A percentile compares a stretch with the other conserved stretches of the same genome.
Evolutionary conservation across 2,329 filamentous ascomycete species (phyloP).

Genomic region (Pezicula radicicola): DNA sequence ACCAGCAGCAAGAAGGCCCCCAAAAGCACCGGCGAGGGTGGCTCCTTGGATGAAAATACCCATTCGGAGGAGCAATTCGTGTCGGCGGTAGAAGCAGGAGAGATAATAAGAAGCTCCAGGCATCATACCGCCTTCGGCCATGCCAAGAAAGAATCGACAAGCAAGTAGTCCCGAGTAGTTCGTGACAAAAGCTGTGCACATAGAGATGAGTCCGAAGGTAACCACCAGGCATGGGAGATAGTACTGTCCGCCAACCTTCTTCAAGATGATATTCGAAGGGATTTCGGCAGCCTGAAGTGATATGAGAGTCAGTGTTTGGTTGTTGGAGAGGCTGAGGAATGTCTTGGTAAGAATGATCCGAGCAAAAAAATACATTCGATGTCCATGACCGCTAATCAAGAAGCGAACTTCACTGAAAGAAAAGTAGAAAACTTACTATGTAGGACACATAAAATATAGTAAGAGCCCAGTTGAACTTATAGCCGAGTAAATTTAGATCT

Average conservation of each 20-base stretch:
- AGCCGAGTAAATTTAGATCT: constrained; percentile 15
- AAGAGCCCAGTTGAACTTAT: constrained; percentile 15
- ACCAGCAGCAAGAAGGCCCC: constrained; percentile 52
- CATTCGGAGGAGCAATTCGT: constrained; percentile 52
- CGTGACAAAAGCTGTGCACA: constrained; percentile 15
- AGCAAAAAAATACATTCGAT: no score
- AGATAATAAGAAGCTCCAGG: constrained; percentile 49
- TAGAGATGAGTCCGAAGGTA: constrained; percentile 12
- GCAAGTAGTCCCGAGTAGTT: constrained; percentile 14
- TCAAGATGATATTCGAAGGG: constrained; percentile 10
- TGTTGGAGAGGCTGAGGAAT: no score
- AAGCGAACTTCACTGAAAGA: no score
- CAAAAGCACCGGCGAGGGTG: constrained; percentile 54
- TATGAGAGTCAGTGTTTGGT: no score
- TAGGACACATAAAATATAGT: constrained; percentile 14
- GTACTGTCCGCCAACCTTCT: background rate
- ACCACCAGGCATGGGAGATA: background rate
- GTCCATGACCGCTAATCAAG: no score
- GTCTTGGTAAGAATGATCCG: no score
- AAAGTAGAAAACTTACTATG: no score
- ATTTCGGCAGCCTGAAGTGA: constrained; percentile 18
- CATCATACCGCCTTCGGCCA: constrained; percentile 16
- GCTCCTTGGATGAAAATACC: constrained; percentile 54
- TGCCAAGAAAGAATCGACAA: constrained; percentile 15
- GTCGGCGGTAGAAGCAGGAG: constrained; percentile 52